These are phyloP conservation scores for Curvularia sp. DNA, from an alignment of 2,329 filamentous ascomycete species.

Conservation along the genomic window DNA sequence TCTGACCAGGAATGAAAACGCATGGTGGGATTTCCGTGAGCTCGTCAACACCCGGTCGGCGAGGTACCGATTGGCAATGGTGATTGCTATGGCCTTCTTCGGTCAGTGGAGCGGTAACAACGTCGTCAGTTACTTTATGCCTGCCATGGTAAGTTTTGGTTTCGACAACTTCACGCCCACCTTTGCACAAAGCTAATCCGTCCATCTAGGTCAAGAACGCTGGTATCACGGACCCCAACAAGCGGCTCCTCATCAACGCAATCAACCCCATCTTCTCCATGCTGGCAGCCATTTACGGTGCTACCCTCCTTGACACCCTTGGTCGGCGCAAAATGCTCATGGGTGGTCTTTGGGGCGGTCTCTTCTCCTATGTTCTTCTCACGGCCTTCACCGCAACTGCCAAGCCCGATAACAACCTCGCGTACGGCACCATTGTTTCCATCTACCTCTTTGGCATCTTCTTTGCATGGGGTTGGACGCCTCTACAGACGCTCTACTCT, in stretches of 20 bases:
- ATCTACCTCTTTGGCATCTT: conserved; percentile 53
- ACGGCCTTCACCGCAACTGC: conserved; percentile 48
- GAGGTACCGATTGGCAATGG: conserved; percentile 48
- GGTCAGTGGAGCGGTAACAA: conserved; percentile 53
- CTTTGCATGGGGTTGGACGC: conserved; percentile 52
- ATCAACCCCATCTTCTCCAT: conserved; percentile 52
- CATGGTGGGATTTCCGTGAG: conserved; percentile 48
- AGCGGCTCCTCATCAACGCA: conserved; percentile 51
- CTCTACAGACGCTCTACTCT: conserved; percentile 50
- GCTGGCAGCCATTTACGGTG: conserved; percentile 50
- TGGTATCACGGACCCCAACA: conserved; percentile 47
- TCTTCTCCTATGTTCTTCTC: conserved; percentile 46
- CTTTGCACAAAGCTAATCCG: conserved; percentile 1
- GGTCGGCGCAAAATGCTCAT: conserved; percentile 49
- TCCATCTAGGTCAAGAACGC: conserved; percentile 47
- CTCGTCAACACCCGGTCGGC: conserved; percentile 42
- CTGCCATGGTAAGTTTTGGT: conserved; percentile 18
- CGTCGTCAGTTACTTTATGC: conserved; percentile 44
- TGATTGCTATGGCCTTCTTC: conserved; percentile 53
- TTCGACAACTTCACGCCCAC: not conserved
- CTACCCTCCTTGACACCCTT: conserved; percentile 44
- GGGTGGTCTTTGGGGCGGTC: conserved; percentile 44
- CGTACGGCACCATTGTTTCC: conserved; percentile 51
- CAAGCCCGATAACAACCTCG: conserved; percentile 31
- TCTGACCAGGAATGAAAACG: conserved; percentile 38